Conservation (phyloP, 495 filamentous ascomycete species). For the Hypoxylon fragiforme region DNA sequence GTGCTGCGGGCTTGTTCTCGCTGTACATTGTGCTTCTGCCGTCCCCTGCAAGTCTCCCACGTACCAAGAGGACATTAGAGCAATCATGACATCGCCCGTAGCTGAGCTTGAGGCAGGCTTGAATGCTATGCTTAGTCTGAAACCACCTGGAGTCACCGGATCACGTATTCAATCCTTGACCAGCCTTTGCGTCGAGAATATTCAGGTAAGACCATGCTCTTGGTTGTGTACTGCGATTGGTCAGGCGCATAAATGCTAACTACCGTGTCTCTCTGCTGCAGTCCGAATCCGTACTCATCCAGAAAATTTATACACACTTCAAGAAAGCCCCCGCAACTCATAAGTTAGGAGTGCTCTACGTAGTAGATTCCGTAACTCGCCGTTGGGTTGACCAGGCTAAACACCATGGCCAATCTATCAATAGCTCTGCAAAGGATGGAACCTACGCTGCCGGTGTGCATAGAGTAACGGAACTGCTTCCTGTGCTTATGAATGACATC, state of each 20-base stretch:
- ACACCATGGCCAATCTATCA: conserved; percentile 77
- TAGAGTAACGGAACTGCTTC: conserved; percentile 93
- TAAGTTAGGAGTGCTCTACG: conserved; percentile 98
- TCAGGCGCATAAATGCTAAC: conserved; percentile 36
- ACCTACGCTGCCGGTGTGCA: conserved; percentile 94
- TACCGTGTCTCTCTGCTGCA: conserved; percentile 46
- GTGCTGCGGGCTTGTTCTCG: conserved; percentile 30
- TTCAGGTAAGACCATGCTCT: conserved; percentile 80
- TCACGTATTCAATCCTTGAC: conserved; percentile 88
- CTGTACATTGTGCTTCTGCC: conserved; percentile 27
- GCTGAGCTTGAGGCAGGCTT: conserved; percentile 87
- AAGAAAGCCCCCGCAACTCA: conserved; percentile 92
- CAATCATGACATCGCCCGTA: conserved; percentile 77
- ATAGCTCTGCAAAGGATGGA: conserved; percentile 76
- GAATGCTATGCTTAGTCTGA: conserved; percentile 87
- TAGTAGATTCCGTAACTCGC: conserved; percentile 99
- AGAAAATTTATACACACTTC: conserved; percentile 96
- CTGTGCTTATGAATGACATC: conserved; percentile 94
- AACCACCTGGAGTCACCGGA: conserved; percentile 90
- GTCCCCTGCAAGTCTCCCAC: conserved; percentile 18
- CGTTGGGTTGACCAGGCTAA: conserved; percentile 97
- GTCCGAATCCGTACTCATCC: conserved; percentile 94
- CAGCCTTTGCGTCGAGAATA: conserved; percentile 79
- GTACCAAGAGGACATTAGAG: conserved; percentile 31
- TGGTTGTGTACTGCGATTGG: conserved; percentile 13